A percentile compares a stretch with the other conserved stretches of the same genome.
These are phyloP conservation scores for Marasmius sp. DNA, from an alignment of 1,284 basidiomycete genomes.

Conservation along the genomic window DNA sequence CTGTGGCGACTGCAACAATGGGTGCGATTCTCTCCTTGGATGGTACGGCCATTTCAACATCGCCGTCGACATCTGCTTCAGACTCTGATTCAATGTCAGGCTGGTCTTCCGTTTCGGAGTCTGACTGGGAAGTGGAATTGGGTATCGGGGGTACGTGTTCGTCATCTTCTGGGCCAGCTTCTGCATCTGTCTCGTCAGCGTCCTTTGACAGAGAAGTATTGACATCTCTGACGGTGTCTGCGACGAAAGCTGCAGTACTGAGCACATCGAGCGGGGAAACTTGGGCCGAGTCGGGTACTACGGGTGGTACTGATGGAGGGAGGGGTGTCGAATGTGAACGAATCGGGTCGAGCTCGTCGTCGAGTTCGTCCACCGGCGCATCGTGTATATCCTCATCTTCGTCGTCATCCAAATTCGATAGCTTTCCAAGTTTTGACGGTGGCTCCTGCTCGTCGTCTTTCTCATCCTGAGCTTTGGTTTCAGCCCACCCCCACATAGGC, in stretches of 20 bases:
- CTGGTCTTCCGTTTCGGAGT: slow-evolving; percentile 1
- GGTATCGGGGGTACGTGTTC: slow-evolving; percentile 6
- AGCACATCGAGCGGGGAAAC: slow-evolving; percentile 12
- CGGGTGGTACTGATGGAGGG: not conserved
- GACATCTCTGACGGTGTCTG: not conserved
- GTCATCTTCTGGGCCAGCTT: slow-evolving; percentile 11
- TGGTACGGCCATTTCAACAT: slow-evolving; percentile 1
- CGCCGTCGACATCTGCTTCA: slow-evolving; percentile 1
- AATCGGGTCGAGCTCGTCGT: not conserved
- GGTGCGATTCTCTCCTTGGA: not conserved
- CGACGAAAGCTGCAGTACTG: slow-evolving; percentile 10
- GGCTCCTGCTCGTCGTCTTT: slow-evolving; percentile 47
- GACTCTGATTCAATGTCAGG: slow-evolving; percentile 3
- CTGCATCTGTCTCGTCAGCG: slow-evolving; percentile 1
- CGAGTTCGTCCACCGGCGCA: not conserved
- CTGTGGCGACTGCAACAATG: slow-evolving; percentile 1
- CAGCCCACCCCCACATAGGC: slow-evolving; percentile 79
- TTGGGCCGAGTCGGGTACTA: not conserved
- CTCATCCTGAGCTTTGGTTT: slow-evolving; percentile 42
- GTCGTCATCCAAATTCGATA: slow-evolving; percentile 5
- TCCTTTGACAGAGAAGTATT: not conserved
- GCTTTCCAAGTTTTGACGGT: slow-evolving; percentile 12
- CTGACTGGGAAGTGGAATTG: not conserved
- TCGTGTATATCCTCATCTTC: slow-evolving; percentile 13
- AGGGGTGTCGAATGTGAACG: not conserved